Evolutionary conservation across 2,329 filamentous ascomycete species (phyloP), one percentile per base, ranked within the genome.

Genomic region (Ophiostoma fasciatum): DNA sequence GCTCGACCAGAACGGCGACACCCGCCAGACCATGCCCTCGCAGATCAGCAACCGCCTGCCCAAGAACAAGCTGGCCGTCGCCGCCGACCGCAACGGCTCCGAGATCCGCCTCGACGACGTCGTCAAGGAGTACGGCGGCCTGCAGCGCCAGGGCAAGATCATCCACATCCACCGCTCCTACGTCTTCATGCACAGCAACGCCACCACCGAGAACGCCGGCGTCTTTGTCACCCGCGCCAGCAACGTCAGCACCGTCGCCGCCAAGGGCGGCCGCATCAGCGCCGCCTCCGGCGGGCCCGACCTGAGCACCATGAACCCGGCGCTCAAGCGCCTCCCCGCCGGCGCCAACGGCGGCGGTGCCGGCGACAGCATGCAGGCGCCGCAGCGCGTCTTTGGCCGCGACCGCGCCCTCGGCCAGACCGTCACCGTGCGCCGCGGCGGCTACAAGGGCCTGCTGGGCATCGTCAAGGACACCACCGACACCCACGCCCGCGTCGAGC

Each of bases 391-490:
- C 35, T 84, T 84, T 48, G 75, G 80, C 17, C 74, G 85, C 27
- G 90, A 98, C 55, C 74, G 76, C 37, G 68, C 90, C 20, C 76
- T 96, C 44, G 87, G 87, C 29, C 88, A 94, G 61, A 94, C 85
- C 1, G 85, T 96, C 30, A 83, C 79, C 35, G 81, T 96, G 50
- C 74, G 78, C 39, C 84, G 79, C 52, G 90, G 90, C 20, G 76
- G 80, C 17, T 85, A 88, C 64, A 98, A 98, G 60, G 88, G 88
- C 38, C 67, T 94, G 29, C 64, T 96, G 28, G 90, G 90, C 48
- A 93, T 94, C 46, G 87, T 98, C 48, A 94, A 94, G 54, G 88
- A 96, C 52, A 81, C 88, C 1, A 93, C 83, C 7, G 87, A 92
- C 48, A 73, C 73, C 4, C 74, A 81, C 49, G 88, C 84, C 21